Conservation (phyloP, 106 monocot genomes). For the Dioscorea dumetorum region DNA sequence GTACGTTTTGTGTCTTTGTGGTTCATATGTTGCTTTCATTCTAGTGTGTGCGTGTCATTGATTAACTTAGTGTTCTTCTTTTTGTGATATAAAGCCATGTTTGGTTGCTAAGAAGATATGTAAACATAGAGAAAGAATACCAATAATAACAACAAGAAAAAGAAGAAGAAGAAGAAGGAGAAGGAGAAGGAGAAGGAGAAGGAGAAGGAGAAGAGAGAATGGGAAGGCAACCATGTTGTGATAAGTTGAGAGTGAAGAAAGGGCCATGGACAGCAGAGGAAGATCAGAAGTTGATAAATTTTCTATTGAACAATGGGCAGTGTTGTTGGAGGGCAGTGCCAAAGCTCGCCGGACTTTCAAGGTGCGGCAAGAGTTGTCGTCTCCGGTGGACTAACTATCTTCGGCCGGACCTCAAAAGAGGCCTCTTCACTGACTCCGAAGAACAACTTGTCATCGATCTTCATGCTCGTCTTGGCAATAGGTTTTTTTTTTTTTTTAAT, state of each 20-base stretch:
- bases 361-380: slow-evolving; percentile 75
- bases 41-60: neutral
- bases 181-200: too few relatives aligned
- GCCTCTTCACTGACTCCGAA: slow-evolving; percentile 61
- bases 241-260: slow-evolving; percentile 63
- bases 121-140: too few relatives aligned
- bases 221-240: slow-evolving; percentile 81
- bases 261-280: slow-evolving; percentile 82
- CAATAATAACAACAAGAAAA: neutral
- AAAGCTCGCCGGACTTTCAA: slow-evolving; percentile 62
- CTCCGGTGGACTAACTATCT: slow-evolving; percentile 87
- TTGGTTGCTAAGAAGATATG: too few relatives aligned
- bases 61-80: too few relatives aligned
- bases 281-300: slow-evolving; percentile 58
- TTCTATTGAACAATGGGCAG: slow-evolving; percentile 58
- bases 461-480: slow-evolving; percentile 62
- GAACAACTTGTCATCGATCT: slow-evolving; percentile 75
- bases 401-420: slow-evolving; percentile 78
- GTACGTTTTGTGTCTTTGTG: slow-evolving; percentile 2
- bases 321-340: slow-evolving; percentile 78
- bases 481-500: slow-evolving; percentile 10
- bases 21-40: slow-evolving; percentile 12
- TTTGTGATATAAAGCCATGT: too few relatives aligned
- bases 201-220: slow-evolving; percentile 7
- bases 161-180: too few relatives aligned